Evolutionary conservation across 345 rosid genomes (phyloP).

Genomic region (Litchi chinensis): DNA sequence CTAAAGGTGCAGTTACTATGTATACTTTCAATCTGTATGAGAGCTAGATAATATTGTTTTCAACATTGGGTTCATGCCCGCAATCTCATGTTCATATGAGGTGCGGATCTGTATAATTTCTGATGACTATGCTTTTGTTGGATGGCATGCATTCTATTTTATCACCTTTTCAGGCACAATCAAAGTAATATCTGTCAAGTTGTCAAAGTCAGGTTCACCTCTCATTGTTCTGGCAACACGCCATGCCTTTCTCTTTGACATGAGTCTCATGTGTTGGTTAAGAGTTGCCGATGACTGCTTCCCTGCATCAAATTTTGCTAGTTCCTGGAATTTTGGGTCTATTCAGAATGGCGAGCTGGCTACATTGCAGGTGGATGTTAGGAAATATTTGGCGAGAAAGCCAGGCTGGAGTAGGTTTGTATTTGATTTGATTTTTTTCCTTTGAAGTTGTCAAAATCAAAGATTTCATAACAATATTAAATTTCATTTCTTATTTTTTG

Average conservation of each 20-base stretch:
- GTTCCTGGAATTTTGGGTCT: conserved; percentile 92
- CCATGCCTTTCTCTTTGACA: conserved; percentile 92
- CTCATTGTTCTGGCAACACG: conserved; percentile 94
- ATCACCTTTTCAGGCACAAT: conserved; percentile 58
- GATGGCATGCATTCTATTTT: background rate
- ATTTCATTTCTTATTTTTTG: background rate
- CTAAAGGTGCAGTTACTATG: conserved; percentile 46
- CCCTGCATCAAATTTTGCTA: conserved; percentile 94
- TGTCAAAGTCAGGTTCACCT: conserved; percentile 94
- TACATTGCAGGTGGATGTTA: conserved; percentile 87
- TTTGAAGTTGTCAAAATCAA: background rate
- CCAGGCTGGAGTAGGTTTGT: conserved; percentile 97
- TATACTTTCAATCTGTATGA: background rate
- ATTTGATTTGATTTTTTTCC: background rate
- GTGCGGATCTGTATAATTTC: background rate
- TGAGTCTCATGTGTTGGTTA: conserved; percentile 91
- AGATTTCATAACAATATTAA: background rate
- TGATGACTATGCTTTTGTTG: conserved; percentile 9
- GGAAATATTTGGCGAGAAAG: conserved; percentile 95
- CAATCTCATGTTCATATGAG: background rate
- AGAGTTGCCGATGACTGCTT: conserved; percentile 99
- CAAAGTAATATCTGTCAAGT: conserved; percentile 88
- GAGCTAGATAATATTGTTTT: conserved; percentile 1
- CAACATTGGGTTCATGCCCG: background rate
- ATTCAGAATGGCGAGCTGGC: conserved; percentile 92